These are phyloP conservation scores for Oropetium thomaeum DNA, from an alignment of 176 grass and related monocot species.

Conservation along the genomic window DNA sequence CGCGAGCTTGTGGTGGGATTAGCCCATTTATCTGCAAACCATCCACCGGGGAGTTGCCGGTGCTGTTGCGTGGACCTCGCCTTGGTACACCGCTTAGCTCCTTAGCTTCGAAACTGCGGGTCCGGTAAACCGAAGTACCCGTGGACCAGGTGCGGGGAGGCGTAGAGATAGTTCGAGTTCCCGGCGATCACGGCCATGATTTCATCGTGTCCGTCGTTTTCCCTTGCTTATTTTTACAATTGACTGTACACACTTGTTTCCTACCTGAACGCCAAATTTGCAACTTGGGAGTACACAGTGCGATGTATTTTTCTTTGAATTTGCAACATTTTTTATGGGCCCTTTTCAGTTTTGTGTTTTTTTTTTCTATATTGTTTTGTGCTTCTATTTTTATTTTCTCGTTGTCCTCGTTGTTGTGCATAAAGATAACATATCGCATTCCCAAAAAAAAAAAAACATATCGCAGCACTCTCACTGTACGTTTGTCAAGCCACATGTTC, in stretches of 20 bases:
- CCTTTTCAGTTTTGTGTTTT: too few species aligned
- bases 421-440: too few species aligned
- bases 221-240: too few species aligned
- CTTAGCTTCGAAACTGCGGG: neutral
- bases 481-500: slow-evolving; percentile 32
- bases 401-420: too few species aligned
- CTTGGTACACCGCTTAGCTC: neutral
- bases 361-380: too few species aligned
- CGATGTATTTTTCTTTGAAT: too few species aligned
- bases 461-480: neutral
- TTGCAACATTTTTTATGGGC: too few species aligned
- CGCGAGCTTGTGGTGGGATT: slow-evolving; percentile 36
- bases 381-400: too few species aligned
- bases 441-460: neutral
- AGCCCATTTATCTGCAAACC: slow-evolving; percentile 34
- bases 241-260: too few species aligned
- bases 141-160: neutral
- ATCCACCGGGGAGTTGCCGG: neutral
- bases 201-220: slow-evolving; percentile 36
- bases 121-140: neutral
- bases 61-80: neutral
- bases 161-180: neutral
- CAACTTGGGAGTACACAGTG: too few species aligned
- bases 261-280: too few species aligned
- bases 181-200: slow-evolving; percentile 23